Conservation (phyloP, 176 grass and related monocot genomes). For the Oryza meyeriana region DNA sequence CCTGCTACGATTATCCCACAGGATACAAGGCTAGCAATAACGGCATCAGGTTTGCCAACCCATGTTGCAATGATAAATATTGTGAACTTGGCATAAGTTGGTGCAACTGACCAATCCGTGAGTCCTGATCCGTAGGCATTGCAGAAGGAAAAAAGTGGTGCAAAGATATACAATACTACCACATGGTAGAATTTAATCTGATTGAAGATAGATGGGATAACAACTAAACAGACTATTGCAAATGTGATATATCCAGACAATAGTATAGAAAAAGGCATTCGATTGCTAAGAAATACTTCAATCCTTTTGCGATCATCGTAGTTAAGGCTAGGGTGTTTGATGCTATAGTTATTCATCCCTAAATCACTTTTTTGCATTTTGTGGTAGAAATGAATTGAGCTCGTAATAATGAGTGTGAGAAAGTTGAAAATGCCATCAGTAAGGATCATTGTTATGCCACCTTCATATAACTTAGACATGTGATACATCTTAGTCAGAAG, state of each 20-base stretch:
- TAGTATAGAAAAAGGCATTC: not conserved
- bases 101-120: slow-evolving; percentile 46
- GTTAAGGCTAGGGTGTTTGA: slow-evolving; percentile 39
- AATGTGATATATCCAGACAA: not conserved
- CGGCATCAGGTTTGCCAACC: slow-evolving; percentile 27
- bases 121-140: slow-evolving; percentile 51
- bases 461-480: slow-evolving; percentile 4
- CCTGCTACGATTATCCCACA: slow-evolving; percentile 28
- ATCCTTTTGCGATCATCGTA: slow-evolving; percentile 65
- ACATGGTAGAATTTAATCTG: slow-evolving; percentile 45
- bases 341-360: slow-evolving; percentile 9
- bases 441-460: slow-evolving; percentile 56
- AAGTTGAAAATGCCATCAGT: slow-evolving; percentile 62
- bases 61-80: slow-evolving; percentile 46
- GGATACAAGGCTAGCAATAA: slow-evolving; percentile 33
- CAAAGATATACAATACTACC: not conserved
- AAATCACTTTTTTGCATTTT: slow-evolving; percentile 26
- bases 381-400: slow-evolving; percentile 34
- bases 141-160: slow-evolving; percentile 28
- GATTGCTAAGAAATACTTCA: slow-evolving; percentile 36
- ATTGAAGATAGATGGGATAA: slow-evolving; percentile 31
- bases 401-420: slow-evolving; percentile 7
- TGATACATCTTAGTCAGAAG: not conserved
- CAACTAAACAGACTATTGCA: not conserved
- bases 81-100: slow-evolving; percentile 35